Conservation (phyloP, 108 stramenopile genomes). For the Phaeodactylum tricornutum region DNA sequence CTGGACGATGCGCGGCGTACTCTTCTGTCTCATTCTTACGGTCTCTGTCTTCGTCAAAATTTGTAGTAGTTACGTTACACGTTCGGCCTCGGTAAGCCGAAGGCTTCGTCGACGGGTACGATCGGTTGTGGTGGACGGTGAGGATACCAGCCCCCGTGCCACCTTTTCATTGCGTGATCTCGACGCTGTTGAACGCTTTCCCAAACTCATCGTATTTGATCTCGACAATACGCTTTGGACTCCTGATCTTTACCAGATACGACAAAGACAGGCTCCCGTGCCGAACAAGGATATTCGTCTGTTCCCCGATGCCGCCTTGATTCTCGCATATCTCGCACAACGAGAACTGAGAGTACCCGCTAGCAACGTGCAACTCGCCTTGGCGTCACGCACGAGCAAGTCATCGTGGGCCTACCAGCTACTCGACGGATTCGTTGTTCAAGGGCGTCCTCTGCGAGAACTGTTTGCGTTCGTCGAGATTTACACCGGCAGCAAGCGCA, state of each 20-base stretch:
- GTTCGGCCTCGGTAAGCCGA: no score
- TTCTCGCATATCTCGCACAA: conserved; percentile 31
- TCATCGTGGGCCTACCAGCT: conserved; percentile 58
- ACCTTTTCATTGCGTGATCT: no score
- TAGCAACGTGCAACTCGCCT: conserved; percentile 35
- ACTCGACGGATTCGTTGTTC: conserved; percentile 29
- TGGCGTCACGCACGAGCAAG: conserved; percentile 61
- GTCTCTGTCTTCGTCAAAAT: no score
- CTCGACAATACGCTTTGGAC: conserved; percentile 46
- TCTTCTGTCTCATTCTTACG: no score
- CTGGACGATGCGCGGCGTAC: no score
- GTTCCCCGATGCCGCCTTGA: conserved; percentile 28
- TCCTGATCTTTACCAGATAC: conserved; percentile 68
- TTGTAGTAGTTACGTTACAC: no score
- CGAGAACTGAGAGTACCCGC: background rate
- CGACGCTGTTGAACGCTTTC: conserved; percentile 9
- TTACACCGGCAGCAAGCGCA: conserved; percentile 57
- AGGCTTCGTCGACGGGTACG: no score
- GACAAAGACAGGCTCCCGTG: conserved; percentile 24
- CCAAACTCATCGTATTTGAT: conserved; percentile 40
- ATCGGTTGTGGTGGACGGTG: no score
- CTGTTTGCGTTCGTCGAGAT: conserved; percentile 60
- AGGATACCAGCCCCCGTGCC: no score
- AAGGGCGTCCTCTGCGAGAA: conserved; percentile 30
- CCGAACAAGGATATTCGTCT: conserved; percentile 59